Percentiles rank a stretch among this genome's conserved stretches.
These are phyloP conservation scores for Suhomyces guaymorum DNA, from an alignment of 1,139 yeast species.

Conservation along the genomic window DNA sequence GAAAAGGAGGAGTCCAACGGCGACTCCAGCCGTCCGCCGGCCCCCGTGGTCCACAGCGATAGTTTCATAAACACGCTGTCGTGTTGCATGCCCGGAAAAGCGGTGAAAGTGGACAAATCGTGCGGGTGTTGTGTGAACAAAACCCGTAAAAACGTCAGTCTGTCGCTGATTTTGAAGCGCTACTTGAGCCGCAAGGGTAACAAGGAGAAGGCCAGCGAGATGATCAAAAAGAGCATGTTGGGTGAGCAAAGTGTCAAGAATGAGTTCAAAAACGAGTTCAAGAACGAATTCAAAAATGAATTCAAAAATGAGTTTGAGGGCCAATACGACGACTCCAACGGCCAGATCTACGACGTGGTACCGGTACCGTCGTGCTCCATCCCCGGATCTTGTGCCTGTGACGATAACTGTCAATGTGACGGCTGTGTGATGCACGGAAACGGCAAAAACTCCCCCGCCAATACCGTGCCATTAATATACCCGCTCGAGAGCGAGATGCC, in stretches of 20 bases:
- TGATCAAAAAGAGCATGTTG: too few relatives aligned
- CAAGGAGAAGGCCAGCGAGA: slow-evolving; percentile 4
- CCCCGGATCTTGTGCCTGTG: slow-evolving; percentile 54
- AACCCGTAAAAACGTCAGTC: slow-evolving; percentile 23
- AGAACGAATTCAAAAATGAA: too few relatives aligned
- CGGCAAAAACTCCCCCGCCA: slow-evolving; percentile 11
- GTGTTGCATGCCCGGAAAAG: slow-evolving; percentile 33
- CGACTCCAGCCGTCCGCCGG: slow-evolving; percentile 21
- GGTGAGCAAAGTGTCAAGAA: too few relatives aligned
- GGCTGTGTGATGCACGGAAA: slow-evolving; percentile 50
- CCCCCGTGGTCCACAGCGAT: slow-evolving; percentile 32
- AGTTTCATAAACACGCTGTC: slow-evolving; percentile 38
- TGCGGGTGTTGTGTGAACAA: slow-evolving; percentile 33
- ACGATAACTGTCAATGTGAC: slow-evolving; percentile 46
- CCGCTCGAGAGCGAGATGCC: slow-evolving; percentile 11
- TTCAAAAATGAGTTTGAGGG: too few relatives aligned
- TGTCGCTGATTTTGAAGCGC: slow-evolving; percentile 38
- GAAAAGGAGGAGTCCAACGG: slow-evolving; percentile 16
- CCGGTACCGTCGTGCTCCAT: slow-evolving; percentile 44
- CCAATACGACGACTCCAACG: too few relatives aligned
- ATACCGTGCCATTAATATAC: slow-evolving; percentile 8
- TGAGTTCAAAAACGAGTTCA: too few relatives aligned
- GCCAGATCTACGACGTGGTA: slow-evolving; percentile 26
- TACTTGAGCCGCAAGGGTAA: slow-evolving; percentile 32
- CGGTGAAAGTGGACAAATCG: slow-evolving; percentile 22